Conservation (phyloP, 305 asterid genomes). For the Solanum chacoense region DNA sequence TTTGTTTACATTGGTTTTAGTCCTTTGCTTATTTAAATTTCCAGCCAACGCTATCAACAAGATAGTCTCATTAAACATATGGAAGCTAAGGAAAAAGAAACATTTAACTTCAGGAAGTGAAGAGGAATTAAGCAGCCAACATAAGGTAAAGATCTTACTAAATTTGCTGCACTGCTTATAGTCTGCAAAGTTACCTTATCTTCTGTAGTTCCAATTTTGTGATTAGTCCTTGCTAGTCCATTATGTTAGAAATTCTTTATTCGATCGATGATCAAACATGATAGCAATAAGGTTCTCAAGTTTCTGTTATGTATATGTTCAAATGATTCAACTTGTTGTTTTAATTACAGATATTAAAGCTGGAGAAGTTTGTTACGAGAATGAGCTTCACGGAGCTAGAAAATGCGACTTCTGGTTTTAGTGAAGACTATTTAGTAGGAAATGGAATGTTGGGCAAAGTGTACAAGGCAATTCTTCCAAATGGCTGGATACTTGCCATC, state of each 20-base stretch:
- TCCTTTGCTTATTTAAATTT: background rate
- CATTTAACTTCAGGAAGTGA: background rate
- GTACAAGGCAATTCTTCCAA: constrained; percentile 13
- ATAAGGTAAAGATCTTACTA: background rate
- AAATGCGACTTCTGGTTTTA: constrained; percentile 11
- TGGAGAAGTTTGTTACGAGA: constrained; percentile 15
- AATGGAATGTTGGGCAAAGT: constrained; percentile 10
- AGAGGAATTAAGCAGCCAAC: background rate
- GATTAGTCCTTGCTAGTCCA: background rate
- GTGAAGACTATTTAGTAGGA: constrained; percentile 8
- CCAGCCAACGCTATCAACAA: background rate
- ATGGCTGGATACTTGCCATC: constrained; percentile 9
- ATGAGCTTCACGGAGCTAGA: constrained; percentile 15
- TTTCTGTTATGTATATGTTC: background rate
- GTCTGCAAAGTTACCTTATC: background rate
- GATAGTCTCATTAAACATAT: background rate
- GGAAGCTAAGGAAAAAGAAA: background rate
- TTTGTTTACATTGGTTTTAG: background rate
- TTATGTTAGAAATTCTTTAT: background rate
- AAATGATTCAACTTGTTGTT: background rate
- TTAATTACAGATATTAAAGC: constrained; percentile 4
- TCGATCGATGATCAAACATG: background rate
- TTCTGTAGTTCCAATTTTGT: background rate
- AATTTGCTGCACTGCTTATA: background rate
- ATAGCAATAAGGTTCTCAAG: background rate